A percentile compares a stretch with the other conserved stretches of the same genome.
phyloP scores from a whole-genome alignment of 352 stramenopile species.

The Pilasporangium apinafurcum region DNA sequence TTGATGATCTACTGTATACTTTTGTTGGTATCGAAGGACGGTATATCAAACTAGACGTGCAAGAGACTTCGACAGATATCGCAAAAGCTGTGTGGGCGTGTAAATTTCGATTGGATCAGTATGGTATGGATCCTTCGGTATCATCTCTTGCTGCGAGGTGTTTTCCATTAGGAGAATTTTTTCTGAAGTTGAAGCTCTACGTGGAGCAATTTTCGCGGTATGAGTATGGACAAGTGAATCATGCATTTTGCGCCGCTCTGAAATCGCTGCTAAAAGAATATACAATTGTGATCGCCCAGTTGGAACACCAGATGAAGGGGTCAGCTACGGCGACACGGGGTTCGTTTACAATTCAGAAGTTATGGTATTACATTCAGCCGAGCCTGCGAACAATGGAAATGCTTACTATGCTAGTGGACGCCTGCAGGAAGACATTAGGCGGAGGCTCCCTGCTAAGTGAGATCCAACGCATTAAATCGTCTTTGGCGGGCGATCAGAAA shows the following conservation, averaged over 20 bases:
- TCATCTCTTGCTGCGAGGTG: constrained; percentile 59
- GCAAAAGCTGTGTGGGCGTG: constrained; percentile 26
- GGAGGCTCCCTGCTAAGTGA: constrained; percentile 90
- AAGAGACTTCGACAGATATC: constrained; percentile 27
- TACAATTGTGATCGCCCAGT: constrained; percentile 86
- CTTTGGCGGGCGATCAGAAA: constrained; percentile 72
- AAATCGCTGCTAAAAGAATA: constrained; percentile 92
- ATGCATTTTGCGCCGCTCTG: constrained; percentile 90
- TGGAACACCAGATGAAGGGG: constrained; percentile 79
- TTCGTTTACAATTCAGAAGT: constrained; percentile 82
- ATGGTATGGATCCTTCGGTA: constrained; percentile 80
- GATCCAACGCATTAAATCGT: constrained; percentile 82
- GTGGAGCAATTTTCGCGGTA: constrained; percentile 81
- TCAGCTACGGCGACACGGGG: constrained; percentile 6
- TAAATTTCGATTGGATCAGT: constrained; percentile 59
- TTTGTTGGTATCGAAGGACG: constrained; percentile 75
- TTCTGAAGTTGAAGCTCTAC: constrained; percentile 67
- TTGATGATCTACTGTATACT: constrained; percentile 80
- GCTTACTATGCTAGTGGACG: constrained; percentile 76
- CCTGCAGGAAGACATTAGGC: constrained; percentile 64
- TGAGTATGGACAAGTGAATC: constrained; percentile 92
- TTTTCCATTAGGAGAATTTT: constrained; percentile 70
- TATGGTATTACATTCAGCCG: constrained; percentile 91
- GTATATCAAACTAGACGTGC: constrained; percentile 72
- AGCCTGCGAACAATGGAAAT: constrained; percentile 91